These are phyloP conservation scores for Imleria badia DNA, from an alignment of 768 basidiomycete species.

Conservation along the genomic window DNA sequence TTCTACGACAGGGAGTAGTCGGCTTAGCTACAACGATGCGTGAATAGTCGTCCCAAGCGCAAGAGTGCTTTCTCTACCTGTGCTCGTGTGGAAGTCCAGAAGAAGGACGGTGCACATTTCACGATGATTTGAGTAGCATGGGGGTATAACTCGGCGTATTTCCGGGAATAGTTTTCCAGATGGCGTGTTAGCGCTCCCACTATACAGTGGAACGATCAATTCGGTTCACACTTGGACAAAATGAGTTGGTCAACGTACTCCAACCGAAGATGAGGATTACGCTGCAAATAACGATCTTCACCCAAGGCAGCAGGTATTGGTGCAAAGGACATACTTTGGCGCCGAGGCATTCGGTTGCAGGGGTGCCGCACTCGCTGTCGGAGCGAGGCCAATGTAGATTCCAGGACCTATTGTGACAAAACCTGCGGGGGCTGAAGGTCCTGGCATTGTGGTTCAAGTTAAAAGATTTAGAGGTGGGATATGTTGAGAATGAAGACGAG, in stretches of 20 bases:
- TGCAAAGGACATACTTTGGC: slow-evolving; percentile 21
- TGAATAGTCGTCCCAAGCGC: not conserved
- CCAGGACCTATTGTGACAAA: slow-evolving; percentile 17
- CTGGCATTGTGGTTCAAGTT: slow-evolving; percentile 6
- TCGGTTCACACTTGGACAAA: too few species aligned
- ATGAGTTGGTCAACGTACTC: too few species aligned
- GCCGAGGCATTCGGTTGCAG: slow-evolving; percentile 3
- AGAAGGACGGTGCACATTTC: slow-evolving; percentile 8
- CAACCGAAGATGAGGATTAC: slow-evolving; percentile 12
- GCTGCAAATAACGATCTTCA: slow-evolving; percentile 8
- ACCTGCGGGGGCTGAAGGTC: slow-evolving; percentile 11
- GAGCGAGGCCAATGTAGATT: slow-evolving; percentile 13
- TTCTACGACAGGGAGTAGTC: slow-evolving; percentile 23
- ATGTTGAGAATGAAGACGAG: too few species aligned
- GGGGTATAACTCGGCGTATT: too few species aligned
- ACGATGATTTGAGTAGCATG: too few species aligned
- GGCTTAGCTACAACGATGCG: slow-evolving; percentile 8
- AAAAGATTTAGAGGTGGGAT: too few species aligned
- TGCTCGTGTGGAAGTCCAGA: slow-evolving; percentile 11
- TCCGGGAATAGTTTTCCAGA: too few species aligned
- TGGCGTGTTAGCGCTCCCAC: too few species aligned
- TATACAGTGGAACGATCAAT: too few species aligned
- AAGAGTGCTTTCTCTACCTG: slow-evolving; percentile 9
- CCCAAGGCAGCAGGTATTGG: not conserved
- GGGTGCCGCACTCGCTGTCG: not conserved